Evolutionary conservation across 129 eudicot genomes (phyloP), one percentile per base, ranked within the genome.

Genomic region (Kitagawia praeruptora): DNA sequence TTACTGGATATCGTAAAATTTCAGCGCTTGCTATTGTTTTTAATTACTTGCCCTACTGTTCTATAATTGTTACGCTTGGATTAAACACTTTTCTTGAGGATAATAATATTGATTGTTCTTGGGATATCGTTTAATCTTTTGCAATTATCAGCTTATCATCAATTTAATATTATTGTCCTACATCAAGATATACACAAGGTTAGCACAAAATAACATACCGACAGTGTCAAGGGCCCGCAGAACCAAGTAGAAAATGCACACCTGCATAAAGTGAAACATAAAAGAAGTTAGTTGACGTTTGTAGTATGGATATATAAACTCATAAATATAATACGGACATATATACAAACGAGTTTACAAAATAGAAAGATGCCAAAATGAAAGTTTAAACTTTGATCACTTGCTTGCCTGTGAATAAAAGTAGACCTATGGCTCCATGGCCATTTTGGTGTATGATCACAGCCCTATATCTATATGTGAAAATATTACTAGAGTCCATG

Each of bases 171-270:
- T 34, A 34, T 34, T 34, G 37, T 34, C 37, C 37, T 34, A 0
- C 2, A 34, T 34, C 37, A 61, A 74, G 7, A 81, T 71, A 75
- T 54, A 23, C 31, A 58, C 13, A 56, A 56, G 15, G 16, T 39
- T 28, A 38, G 38, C 64, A 63, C 23, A 56, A 31, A 66, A 64
- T 49, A 73, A 39, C 98, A 74, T 88, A 95, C 99, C 99, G 10
- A 95, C 96, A 42, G 99, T 95, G 89, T 95, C 99, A 48, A 95
- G 99, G 78, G 97, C 99, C 49, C 99, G 96, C 78, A 95, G 98
- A 80, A 95, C 98, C 96, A 95, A 77, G 83, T 95, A 95, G 81
- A 92, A 95, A 77, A 95, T 87, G 88, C 99, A 95, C 39, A 95
- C 86, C 99, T 95, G 96, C 82, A 72, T 48, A 74, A 75, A 9